A percentile compares a stretch with the other conserved stretches of the same genome.
phyloP scores from a whole-genome alignment of 1,284 basidiomycete species.

The Fistulinella cinereoalba region DNA sequence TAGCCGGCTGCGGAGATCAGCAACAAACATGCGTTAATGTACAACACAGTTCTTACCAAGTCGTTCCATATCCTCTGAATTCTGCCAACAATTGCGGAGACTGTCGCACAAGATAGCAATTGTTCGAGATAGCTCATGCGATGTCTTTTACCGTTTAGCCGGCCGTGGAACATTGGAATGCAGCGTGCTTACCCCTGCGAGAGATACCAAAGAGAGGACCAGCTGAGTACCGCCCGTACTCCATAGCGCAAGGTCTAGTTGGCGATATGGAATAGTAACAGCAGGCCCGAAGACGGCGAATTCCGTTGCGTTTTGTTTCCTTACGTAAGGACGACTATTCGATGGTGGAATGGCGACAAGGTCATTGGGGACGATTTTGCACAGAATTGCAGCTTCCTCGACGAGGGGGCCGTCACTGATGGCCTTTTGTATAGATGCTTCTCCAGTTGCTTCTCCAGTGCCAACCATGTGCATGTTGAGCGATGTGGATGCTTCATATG shows the following conservation, averaged over 20 bases:
- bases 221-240: conserved; percentile 82
- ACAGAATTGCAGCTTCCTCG: conserved; percentile 47
- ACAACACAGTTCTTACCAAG: conserved; percentile 52
- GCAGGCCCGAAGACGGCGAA: conserved; percentile 48
- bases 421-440: conserved; percentile 45
- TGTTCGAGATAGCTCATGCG: conserved; percentile 71
- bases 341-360: conserved; percentile 11
- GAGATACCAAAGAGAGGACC: conserved; percentile 72
- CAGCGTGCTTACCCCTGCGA: conserved; percentile 56
- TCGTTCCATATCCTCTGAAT: conserved; percentile 88
- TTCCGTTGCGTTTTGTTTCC: background rate
- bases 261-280: conserved; percentile 54
- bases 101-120: conserved; percentile 75
- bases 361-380: conserved; percentile 44
- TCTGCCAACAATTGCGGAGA: conserved; percentile 83
- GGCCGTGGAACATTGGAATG: background rate
- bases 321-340: background rate
- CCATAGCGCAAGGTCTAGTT: conserved; percentile 79
- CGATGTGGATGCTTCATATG: conserved; percentile 75
- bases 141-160: conserved; percentile 42
- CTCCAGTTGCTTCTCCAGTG: conserved; percentile 23
- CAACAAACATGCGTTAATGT: background rate
- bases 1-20: conserved; percentile 65
- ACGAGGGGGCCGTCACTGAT: conserved; percentile 54
- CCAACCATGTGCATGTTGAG: conserved; percentile 61